Evolutionary conservation across 345 rosid species (phyloP).

Genomic region (Laguncularia racemosa): DNA sequence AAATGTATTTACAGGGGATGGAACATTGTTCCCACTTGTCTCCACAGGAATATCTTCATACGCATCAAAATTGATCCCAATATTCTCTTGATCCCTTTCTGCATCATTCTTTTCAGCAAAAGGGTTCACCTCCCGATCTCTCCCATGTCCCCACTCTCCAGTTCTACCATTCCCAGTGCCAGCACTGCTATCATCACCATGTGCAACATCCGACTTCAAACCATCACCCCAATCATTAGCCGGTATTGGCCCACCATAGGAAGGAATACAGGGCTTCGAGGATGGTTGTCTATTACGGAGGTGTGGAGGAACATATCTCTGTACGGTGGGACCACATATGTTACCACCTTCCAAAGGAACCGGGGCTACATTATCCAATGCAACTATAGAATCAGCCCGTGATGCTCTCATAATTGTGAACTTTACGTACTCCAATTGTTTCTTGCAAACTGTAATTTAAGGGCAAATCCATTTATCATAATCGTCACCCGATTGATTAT

Average conservation of each 20-base stretch:
- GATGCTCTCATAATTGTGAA: constrained; percentile 26
- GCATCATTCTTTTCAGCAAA: constrained; percentile 25
- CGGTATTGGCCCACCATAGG: constrained; percentile 4
- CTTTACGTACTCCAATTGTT: not conserved
- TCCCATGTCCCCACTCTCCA: constrained; percentile 46
- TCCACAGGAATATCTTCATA: constrained; percentile 61
- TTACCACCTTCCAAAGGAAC: constrained; percentile 11
- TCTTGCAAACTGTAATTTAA: no score
- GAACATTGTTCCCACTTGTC: constrained; percentile 50
- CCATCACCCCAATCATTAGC: constrained; percentile 15
- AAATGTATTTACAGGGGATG: constrained; percentile 45
- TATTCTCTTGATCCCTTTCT: constrained; percentile 32
- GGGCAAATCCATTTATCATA: no score
- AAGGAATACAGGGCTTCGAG: constrained; percentile 17
- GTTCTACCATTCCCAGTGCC: constrained; percentile 27
- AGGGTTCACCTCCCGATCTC: constrained; percentile 47
- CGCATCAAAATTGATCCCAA: constrained; percentile 51
- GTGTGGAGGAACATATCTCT: constrained; percentile 46
- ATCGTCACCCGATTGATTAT: no score
- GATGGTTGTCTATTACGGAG: constrained; percentile 34
- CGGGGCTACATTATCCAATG: constrained; percentile 23
- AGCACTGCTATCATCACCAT: constrained; percentile 15
- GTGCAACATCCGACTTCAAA: constrained; percentile 22
- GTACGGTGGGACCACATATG: constrained; percentile 14
- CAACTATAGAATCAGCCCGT: constrained; percentile 56